These are phyloP conservation scores for Cladosporium phlei DNA, from an alignment of 2,329 filamentous ascomycete genomes.

Conservation along the genomic window DNA sequence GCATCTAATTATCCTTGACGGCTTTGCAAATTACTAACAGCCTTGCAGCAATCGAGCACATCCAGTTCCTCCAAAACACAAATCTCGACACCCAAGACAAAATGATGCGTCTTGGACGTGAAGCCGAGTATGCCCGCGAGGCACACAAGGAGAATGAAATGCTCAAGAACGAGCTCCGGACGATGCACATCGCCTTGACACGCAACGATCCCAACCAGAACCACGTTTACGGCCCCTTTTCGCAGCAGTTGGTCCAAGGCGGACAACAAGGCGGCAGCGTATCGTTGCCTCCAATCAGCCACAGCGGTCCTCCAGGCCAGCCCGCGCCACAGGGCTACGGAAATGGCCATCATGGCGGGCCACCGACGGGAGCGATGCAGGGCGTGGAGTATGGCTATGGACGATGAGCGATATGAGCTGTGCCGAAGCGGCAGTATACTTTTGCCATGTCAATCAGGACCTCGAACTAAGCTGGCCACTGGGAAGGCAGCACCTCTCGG, in stretches of 20 bases:
- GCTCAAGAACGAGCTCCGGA: conserved; percentile 42
- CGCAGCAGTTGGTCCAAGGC: conserved; percentile 40
- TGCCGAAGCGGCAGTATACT: too few relatives aligned
- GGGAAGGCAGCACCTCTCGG: too few relatives aligned
- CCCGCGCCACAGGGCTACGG: conserved; percentile 27
- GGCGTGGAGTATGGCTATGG: conserved; percentile 42
- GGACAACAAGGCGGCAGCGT: conserved; percentile 30
- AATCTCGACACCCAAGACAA: conserved; percentile 36
- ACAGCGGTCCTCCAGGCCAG: conserved; percentile 14
- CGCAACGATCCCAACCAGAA: conserved; percentile 42
- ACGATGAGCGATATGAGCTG: not conserved
- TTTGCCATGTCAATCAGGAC: too few relatives aligned
- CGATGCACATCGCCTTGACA: conserved; percentile 44
- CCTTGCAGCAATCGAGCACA: conserved; percentile 46
- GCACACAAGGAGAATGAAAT: conserved; percentile 45
- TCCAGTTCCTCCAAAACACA: conserved; percentile 34
- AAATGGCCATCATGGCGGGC: conserved; percentile 28
- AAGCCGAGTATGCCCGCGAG: conserved; percentile 41
- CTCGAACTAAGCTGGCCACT: too few relatives aligned
- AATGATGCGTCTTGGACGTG: conserved; percentile 39
- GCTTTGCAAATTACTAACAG: not conserved
- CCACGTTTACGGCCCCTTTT: conserved; percentile 46
- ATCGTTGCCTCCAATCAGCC: conserved; percentile 35
- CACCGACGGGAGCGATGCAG: conserved; percentile 42
- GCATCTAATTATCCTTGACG: conserved; percentile 21